phyloP scores from a whole-genome alignment of 331 rosid species.

The Malus hybrid region DNA sequence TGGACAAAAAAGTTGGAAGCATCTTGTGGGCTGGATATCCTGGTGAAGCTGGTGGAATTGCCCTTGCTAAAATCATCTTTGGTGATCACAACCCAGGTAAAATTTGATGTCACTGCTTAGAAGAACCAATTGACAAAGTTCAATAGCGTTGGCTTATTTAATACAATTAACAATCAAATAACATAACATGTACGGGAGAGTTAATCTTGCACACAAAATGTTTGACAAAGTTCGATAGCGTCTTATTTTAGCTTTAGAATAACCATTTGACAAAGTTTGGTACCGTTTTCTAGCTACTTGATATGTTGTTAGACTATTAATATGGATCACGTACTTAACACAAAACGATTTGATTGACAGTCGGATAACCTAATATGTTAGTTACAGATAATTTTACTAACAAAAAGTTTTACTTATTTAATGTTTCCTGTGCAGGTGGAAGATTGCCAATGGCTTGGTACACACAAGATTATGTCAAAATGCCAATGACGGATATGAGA shows the following conservation, averaged over 20 bases:
- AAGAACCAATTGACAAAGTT: neutral
- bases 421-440: slow-evolving; percentile 52
- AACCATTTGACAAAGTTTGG: too few relatives aligned
- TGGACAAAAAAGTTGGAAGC: slow-evolving; percentile 49
- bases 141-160: too few relatives aligned
- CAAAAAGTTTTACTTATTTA: neutral
- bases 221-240: too few relatives aligned
- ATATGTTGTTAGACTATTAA: neutral
- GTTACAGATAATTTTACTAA: neutral
- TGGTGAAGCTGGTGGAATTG: slow-evolving; percentile 73
- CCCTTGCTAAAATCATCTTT: slow-evolving; percentile 72
- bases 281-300: too few relatives aligned
- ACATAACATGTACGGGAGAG: neutral
- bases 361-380: too few relatives aligned
- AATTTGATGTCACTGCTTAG: neutral
- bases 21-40: slow-evolving; percentile 98
- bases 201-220: too few relatives aligned
- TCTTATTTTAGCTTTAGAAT: too few relatives aligned
- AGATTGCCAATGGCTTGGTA: slow-evolving; percentile 91
- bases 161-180: neutral
- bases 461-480: slow-evolving; percentile 43
- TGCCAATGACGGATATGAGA: slow-evolving; percentile 95
- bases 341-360: neutral
- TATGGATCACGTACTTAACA: neutral
- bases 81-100: slow-evolving; percentile 89